Base-by-base conservation (phyloP, 805 yeast species). In the Candida coleopterorum region DNA sequence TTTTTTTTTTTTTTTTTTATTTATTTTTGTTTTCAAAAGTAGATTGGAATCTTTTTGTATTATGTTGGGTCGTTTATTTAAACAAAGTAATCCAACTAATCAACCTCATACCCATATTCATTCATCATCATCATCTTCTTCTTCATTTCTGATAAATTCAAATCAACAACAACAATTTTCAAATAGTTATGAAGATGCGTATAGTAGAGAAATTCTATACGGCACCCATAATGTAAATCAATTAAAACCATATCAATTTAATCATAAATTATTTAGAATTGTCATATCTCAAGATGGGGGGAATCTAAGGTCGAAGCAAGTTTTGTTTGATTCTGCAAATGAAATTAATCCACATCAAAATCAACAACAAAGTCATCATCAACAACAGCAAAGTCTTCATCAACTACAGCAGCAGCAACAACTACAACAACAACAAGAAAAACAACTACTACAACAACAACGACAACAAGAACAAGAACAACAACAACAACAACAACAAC, bases 251-350 rank as follows among this genome's bases (percentile, higher is more conserved):
- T 49, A 30, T 37, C 53, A 49, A 15, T 47, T 59, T 34, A 58
- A 56, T 37, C 43, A 45, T 20, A 55, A 56, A 39, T 47, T 46
- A 9, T 72, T 70, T 46, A 51, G 79, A 24, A 46, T 74, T 26
- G 51, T 75, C 3, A 57, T 75, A 22, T 56, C 74, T 6, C 79
- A 75, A 47, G 80, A 75, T 46, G 78, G 77, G 2, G 70, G 72
- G 2, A 60, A 49, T 35, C 40, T 75, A 9, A 49, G 77, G 12
- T 49, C 65, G 1, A 75, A 73, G 41, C 76, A 70, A 44, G 64
- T 67, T 2, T 52, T 75, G n/a, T 72, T 55, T 45, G 81, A 75
- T 51, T 62, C 75, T 8, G 33, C 35, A 2, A 24, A 22, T 15
- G 38, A 41, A 12, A n/a, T 14, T 6, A 23, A 23, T 23, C 8